These are phyloP conservation scores for Aspergillus steynii DNA, from an alignment of 495 filamentous ascomycete species.

Conservation along the genomic window DNA sequence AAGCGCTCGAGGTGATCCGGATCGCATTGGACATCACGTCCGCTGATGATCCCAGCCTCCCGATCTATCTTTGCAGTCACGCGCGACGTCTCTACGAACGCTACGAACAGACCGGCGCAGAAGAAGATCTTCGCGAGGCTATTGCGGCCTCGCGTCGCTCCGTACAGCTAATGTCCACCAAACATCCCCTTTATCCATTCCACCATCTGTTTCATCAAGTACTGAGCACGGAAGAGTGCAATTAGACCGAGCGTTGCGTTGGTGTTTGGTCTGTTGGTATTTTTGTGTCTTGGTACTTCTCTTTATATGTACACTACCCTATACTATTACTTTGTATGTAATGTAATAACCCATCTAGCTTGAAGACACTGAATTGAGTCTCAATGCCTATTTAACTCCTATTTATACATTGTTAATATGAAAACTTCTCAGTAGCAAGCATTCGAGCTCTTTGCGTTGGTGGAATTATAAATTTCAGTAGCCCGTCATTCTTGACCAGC, in stretches of 20 bases:
- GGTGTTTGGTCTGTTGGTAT: background rate
- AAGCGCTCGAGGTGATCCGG: background rate
- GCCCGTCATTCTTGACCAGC: no score
- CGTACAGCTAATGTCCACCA: background rate
- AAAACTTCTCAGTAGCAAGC: no score
- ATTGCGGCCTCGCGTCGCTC: background rate
- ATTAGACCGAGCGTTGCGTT: background rate
- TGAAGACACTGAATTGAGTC: no score
- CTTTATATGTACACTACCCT: no score
- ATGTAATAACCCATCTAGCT: no score
- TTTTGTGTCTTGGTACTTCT: background rate
- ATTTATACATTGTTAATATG: no score
- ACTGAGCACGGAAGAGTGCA: background rate
- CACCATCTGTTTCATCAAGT: background rate
- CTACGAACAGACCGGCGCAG: background rate
- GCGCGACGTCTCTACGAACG: slow-evolving; percentile 4
- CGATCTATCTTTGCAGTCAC: slow-evolving; percentile 6
- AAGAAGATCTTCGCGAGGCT: background rate
- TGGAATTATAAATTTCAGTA: no score
- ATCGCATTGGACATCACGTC: background rate
- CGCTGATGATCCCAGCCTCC: background rate
- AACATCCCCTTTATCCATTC: slow-evolving; percentile 3
- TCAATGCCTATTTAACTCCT: no score
- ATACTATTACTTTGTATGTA: no score
- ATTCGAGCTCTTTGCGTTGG: no score